Base-by-base conservation (phyloP, 1,284 basidiomycete species). In the Mrakiaceae sp. region DNA sequence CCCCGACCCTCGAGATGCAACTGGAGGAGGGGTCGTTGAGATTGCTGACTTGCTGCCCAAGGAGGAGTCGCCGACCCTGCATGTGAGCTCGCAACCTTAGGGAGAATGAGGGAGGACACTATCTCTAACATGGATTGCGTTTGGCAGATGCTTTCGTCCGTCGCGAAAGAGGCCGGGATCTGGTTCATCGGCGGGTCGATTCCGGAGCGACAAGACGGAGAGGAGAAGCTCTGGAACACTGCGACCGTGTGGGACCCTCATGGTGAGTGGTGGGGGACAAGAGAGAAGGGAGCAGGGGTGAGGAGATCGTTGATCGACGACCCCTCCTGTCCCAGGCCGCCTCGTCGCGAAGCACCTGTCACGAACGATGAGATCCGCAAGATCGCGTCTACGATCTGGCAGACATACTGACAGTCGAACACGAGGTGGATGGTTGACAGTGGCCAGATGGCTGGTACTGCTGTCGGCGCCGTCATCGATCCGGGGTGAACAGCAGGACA, bases 191-290 rank as follows among this genome's bases (percentile, higher is more conserved):
- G 67, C 9, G 68, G 68, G 3, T 67, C 64, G 3, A 68, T 69
- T 12, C 67, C 67, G 5, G 68, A 65, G 53, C 43, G 64, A 8
- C 50, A 52, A 9, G 62, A 58, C 2, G 65, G 66, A 7, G 43
- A 60, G 7, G 51, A 48, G 43, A 66, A 82, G 6, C 78, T 84
- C 75, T 87, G 84, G 4, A 82, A 79, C 59, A 79, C 71, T 65
- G 87, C 80, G 27, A 88, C 82, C 2, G 86, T 86, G 66, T 83
- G 80, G 69, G 87, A 87, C 0, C 84, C 86, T 83, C 64, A 12
- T 63, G 50, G 60, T 68, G n/a, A 8, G 62, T 62, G 6, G n/a
- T n/a, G n/a, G n/a, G n/a, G n/a, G n/a, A n/a, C n/a, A n/a, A n/a
- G n/a, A n/a, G n/a, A n/a, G n/a, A n/a, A n/a, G n/a, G n/a, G n/a